Evolutionary conservation across 495 filamentous ascomycete genomes (phyloP).

Genomic region (Trichoderma reesei): DNA sequence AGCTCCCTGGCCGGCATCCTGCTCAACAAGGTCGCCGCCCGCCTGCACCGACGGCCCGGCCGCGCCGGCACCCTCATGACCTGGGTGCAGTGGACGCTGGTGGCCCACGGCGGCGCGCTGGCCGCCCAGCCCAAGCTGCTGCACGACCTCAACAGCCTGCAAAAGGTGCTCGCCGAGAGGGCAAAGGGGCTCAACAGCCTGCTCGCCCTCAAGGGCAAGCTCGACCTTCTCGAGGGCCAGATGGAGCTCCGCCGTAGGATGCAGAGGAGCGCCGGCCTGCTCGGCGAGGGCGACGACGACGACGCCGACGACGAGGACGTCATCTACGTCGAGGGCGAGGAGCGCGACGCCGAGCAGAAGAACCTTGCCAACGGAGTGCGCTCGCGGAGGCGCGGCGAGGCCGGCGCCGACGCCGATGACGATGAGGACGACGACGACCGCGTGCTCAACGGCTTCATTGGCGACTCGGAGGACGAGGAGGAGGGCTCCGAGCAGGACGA

Average conservation of each 20-base stretch:
- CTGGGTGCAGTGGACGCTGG: conserved; percentile 94
- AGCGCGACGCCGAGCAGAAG: conserved; percentile 31
- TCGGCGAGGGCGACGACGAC: conserved; percentile 33
- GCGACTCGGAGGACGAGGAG: conserved; percentile 24
- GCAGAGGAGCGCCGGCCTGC: conserved; percentile 21
- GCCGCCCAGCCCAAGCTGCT: conserved; percentile 71
- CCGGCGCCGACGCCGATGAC: neutral
- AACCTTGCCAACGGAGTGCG: conserved; percentile 30
- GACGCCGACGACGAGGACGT: conserved; percentile 62
- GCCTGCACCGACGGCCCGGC: conserved; percentile 77
- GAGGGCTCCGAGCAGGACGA: conserved; percentile 20
- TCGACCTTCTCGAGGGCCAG: conserved; percentile 85
- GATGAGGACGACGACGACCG: conserved; percentile 24
- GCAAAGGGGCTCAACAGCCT: conserved; percentile 73
- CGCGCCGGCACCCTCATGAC: conserved; percentile 84
- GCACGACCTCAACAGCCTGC: conserved; percentile 62
- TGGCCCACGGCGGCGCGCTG: conserved; percentile 86
- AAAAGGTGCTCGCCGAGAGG: conserved; percentile 76
- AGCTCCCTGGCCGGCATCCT: conserved; percentile 69
- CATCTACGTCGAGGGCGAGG: conserved; percentile 80
- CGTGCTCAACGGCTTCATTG: conserved; percentile 15
- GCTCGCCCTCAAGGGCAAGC: conserved; percentile 80
- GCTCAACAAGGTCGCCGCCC: conserved; percentile 74
- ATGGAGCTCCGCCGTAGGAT: conserved; percentile 60
- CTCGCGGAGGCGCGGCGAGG: neutral